Conservation (phyloP, 805 yeast genomes). For the Monosporozyma solicola region DNA sequence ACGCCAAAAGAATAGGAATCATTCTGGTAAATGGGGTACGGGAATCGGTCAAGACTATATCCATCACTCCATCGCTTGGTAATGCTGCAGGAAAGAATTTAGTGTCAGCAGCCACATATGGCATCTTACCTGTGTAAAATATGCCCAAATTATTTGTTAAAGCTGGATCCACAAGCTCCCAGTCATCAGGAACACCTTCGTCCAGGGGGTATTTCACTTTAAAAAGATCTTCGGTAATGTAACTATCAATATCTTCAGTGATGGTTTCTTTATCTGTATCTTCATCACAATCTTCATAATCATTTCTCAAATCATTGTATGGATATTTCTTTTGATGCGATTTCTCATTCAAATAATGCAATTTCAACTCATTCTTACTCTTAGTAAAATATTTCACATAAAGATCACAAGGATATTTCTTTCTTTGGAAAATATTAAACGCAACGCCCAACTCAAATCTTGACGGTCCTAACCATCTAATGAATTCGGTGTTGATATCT, state of each 20-base stretch:
- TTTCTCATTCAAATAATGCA: constrained; percentile 36
- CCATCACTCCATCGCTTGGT: constrained; percentile 84
- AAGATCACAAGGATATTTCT: constrained; percentile 76
- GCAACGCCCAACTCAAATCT: constrained; percentile 82
- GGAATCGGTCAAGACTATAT: constrained; percentile 65
- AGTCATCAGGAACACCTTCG: constrained; percentile 50
- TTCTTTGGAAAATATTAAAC: constrained; percentile 43
- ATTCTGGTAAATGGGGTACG: constrained; percentile 49
- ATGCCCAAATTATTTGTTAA: constrained; percentile 49
- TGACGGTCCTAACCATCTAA: constrained; percentile 78
- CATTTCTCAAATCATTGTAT: neutral
- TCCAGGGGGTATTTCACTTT: constrained; percentile 33
- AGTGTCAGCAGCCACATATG: constrained; percentile 72
- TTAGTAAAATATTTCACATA: constrained; percentile 59
- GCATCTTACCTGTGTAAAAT: constrained; percentile 90
- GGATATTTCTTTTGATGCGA: constrained; percentile 4
- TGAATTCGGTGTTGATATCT: constrained; percentile 85
- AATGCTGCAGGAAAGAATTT: constrained; percentile 90
- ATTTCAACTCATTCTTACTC: constrained; percentile 41
- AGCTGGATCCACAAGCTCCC: constrained; percentile 50
- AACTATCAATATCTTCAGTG: constrained; percentile 3
- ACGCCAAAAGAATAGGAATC: constrained; percentile 45
- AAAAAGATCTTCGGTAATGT: constrained; percentile 36
- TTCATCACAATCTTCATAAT: neutral
- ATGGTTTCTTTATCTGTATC: neutral